Base-by-base conservation (phyloP, 352 stramenopile species). In the Globisporangium takayamanum region DNA sequence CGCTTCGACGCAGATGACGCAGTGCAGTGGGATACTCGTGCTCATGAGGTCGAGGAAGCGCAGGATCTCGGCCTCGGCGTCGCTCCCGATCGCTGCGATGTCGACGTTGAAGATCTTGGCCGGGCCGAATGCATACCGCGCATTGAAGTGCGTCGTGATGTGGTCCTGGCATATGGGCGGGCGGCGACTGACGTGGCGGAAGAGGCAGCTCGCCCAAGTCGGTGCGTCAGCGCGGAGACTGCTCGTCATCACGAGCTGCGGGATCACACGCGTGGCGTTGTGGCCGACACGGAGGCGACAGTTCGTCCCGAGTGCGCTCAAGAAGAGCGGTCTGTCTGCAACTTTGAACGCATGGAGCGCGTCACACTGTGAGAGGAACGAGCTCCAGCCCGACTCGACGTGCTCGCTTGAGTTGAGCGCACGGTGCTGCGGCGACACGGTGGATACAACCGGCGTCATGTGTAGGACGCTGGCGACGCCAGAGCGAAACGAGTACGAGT, bases 161-260 rank as follows among this genome's bases (percentile, higher is more conserved):
- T 47, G 50, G 28, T 55, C 26, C 11, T 68, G 61, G 36, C 65
- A 72, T 11, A 72, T 47, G 3, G 53, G 18, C 8, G 65, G 65
- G 1, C 58, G 48, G 10, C 61, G 56, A 8, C 58, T 36, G 14
- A 56, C 47, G 36, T 63, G 50, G 2, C 67, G 54, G 25, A 72
- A 46, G 25, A 53, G 16, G 28, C 65, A 72, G n/a, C 55, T 53
- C 5, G 60, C 61, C 65, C 65, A 72, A 25, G 55, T 50, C 49
- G 64, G 62, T 15, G 65, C 48, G n/a, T 72, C 65, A 4, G 49
- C 48, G 22, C 65, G 60, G 14, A 63, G 28, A 36, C 55, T 72
- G 42, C 60, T 66, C 36, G 61, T 66, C 36, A 72, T 53, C 15
- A 66, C 55, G 47, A 72, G 61, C 16, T 63, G 60, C 1, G 60